Percentiles rank a stretch among this genome's conserved stretches.
These are phyloP conservation scores for Fusarium pseudograminearum DNA, from an alignment of 2,329 filamentous ascomycete genomes.

Conservation along the genomic window DNA sequence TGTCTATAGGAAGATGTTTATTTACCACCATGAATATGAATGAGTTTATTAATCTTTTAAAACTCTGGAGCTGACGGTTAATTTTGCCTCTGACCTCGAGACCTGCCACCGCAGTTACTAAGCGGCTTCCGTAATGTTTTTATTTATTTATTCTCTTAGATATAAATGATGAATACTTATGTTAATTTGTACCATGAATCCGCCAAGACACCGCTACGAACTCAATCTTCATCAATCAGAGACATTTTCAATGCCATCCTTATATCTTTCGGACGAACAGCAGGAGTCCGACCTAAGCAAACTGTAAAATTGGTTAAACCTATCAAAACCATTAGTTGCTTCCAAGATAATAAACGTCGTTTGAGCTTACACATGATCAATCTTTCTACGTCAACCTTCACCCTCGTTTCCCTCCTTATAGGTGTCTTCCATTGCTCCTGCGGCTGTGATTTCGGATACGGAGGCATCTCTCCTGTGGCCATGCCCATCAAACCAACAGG, in stretches of 20 bases:
- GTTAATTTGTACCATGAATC: not conserved
- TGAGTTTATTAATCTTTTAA: fast-evolving
- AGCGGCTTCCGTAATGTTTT: fast-evolving
- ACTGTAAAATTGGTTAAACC: conserved; percentile 11
- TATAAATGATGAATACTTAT: fast-evolving
- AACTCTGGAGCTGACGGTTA: fast-evolving
- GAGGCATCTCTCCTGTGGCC: conserved; percentile 8
- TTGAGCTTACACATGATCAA: not conserved
- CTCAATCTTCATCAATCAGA: not conserved
- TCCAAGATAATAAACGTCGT: fast-evolving
- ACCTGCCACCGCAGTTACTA: fast-evolving
- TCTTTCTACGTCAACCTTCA: conserved; percentile 2
- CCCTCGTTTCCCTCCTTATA: not conserved
- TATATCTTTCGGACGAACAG: conserved; percentile 1
- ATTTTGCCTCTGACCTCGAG: not conserved
- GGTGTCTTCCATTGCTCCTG: conserved; percentile 10
- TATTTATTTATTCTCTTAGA: not conserved
- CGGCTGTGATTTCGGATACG: not conserved
- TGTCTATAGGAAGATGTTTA: not conserved
- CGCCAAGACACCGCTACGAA: fast-evolving
- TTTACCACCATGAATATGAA: fast-evolving
- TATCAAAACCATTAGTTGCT: not conserved
- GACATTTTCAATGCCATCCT: conserved; percentile 12
- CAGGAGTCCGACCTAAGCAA: conserved; percentile 12
- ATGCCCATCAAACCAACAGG: not conserved